Base-by-base conservation (phyloP, 345 rosid genomes). In the Microthlaspi erraticum region DNA sequence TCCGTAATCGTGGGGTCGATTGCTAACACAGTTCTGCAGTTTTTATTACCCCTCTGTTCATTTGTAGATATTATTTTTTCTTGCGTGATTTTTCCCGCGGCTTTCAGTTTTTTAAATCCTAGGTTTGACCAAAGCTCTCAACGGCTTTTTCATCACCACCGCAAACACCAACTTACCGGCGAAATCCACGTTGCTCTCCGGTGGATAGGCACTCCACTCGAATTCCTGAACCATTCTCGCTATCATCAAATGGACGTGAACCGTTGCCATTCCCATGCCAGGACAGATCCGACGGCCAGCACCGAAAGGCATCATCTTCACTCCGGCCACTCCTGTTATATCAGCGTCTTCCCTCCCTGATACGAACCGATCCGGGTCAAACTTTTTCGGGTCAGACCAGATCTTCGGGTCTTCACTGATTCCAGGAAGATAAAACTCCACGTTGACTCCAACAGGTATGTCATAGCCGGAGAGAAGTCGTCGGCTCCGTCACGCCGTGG, bases 151-250 rank as follows among this genome's bases (percentile, higher is more conserved):
- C 96, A 88, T 87, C 18, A 90, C 90, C 13, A 88, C 95, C n/a
- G 98, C 83, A 19, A 90, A 92, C 79, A 83, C 95, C 69, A 85
- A 59, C 12, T 84, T 88, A 4, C 87, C 91, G 8, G 81, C 55
- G 33, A 88, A 86, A 80, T 89, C 92, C 4, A 92, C 13, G 18
- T 81, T 70, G 9, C 16, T 33, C 3, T 70, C 57, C 0, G 77
- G 60, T 33, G 89, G 89, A 64, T 73, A 71, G 0, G 81, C 81
- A 11, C 50, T 73, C 96, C 98, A 92, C 76, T 89, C 89, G 54
- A 89, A 92, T 51, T 89, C 96, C 16, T 87, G 98, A 46, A 92
- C 91, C 98, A 89, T 84, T 71, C 92, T 82, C 0, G 94, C 92
- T 5, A 87, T 51, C 88, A 86, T 85, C 43, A 92, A 56, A 60